Base-by-base conservation (phyloP, 306 rosid genomes). In the Fragaria iinumae region DNA sequence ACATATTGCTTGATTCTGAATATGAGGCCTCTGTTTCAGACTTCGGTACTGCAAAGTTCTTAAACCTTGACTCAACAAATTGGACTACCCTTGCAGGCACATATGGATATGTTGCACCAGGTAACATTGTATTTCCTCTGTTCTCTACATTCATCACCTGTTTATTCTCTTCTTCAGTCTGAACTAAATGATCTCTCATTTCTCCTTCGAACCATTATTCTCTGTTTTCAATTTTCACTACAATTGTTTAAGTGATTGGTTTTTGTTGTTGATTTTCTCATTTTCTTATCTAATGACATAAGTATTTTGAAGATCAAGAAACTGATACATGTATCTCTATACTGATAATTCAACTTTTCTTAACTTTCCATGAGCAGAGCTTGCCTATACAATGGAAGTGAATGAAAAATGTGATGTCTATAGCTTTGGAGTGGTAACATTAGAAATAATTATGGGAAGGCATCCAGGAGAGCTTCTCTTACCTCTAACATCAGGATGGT, bases 1-100 rank as follows among this genome's bases (percentile, higher is more conserved):
- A 79, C 21, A 1, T 72, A 25, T 63, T 79, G 56, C 8, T 79
- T 12, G 50, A 63, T 72, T 21, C 13, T 23, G 67, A 79, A 5
- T 50, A 62, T 34, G 49, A 18, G 21, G 77, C 77, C 1, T 71
- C 36, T 64, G 73, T 79, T 41, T 50, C 83, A 0, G 76, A 75
- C 36, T 80, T 69, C 4, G 83, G 83, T 25, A 80, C 65, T 0
- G 76, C 79, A 20, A 80, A 74, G 23, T 8, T 80, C 25, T 5
- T 39, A 6, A 39, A 39, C n/a, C 39, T 41, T 1, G 49, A 49
- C 4, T 74, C 83, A n/a, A 36, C 80, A 3, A 75, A 75, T 18
- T 75, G 80, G 76, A 74, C 76, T 23, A 0, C 76, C 0, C 5
- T 49, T 57, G 83, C 71, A 36, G 83, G 79, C 55, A 80, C 83